Evolutionary conservation across 2,329 filamentous ascomycete species (phyloP).

Genomic region (Microthyrium microscopicum): DNA sequence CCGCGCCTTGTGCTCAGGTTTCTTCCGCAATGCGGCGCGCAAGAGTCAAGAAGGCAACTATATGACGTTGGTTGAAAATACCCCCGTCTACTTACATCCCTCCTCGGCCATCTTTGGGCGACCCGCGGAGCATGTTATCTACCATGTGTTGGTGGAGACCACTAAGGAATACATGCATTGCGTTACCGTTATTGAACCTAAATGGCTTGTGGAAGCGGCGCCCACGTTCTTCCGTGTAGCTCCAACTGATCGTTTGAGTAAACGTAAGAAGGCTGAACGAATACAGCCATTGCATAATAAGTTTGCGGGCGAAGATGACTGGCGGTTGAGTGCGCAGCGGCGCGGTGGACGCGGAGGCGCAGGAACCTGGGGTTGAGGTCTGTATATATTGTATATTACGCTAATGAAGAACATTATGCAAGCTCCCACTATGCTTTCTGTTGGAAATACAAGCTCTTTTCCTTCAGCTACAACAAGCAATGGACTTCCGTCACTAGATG

Average conservation of each 20-base stretch:
- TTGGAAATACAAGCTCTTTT: too few species aligned
- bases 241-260: constrained; percentile 68
- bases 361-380: constrained; percentile 74
- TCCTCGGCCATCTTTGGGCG: constrained; percentile 87
- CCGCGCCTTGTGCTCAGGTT: constrained; percentile 77
- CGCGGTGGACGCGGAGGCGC: constrained; percentile 73
- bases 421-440: too few species aligned
- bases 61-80: constrained; percentile 91
- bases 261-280: constrained; percentile 82
- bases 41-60: constrained; percentile 96
- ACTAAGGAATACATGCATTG: constrained; percentile 98
- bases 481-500: too few species aligned
- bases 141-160: constrained; percentile 77
- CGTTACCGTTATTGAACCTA: constrained; percentile 84
- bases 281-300: constrained; percentile 93
- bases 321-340: constrained; percentile 78
- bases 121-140: constrained; percentile 90
- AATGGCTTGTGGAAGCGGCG: constrained; percentile 86
- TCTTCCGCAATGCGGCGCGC: constrained; percentile 86
- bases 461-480: too few species aligned
- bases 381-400: not conserved
- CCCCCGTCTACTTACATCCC: constrained; percentile 88
- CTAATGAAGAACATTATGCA: not conserved
- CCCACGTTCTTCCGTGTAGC: constrained; percentile 98
- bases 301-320: constrained; percentile 84